These are phyloP conservation scores for Diospyros kaki DNA, from an alignment of 148 eudicot species.

Conservation along the genomic window DNA sequence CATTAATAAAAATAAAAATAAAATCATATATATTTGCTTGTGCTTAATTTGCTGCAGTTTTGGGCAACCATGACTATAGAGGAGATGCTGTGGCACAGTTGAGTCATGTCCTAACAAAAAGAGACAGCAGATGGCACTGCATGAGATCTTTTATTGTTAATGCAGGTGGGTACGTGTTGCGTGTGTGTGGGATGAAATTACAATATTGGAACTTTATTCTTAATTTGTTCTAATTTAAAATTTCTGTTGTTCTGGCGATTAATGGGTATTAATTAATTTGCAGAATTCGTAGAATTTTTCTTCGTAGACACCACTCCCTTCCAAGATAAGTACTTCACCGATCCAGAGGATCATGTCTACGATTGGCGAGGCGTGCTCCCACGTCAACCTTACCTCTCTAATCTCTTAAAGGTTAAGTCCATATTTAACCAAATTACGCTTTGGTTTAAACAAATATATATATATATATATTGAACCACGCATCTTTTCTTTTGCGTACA, in stretches of 20 bases:
- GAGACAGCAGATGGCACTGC: constrained; percentile 73
- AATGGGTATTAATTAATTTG: background rate
- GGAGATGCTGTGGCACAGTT: constrained; percentile 78
- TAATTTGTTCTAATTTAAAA: too few species aligned
- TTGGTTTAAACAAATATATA: too few species aligned
- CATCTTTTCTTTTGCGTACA: constrained; percentile 2
- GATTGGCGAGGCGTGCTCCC: constrained; percentile 66
- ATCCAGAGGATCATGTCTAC: constrained; percentile 35
- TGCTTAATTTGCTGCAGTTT: constrained; percentile 31
- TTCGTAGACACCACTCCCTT: constrained; percentile 74
- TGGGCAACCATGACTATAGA: constrained; percentile 84
- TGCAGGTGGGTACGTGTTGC: constrained; percentile 41
- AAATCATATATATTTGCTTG: background rate
- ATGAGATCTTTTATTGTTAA: constrained; percentile 59
- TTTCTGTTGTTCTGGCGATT: background rate
- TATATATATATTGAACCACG: background rate
- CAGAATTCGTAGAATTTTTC: constrained; percentile 60
- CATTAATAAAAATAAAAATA: background rate
- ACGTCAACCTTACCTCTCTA: constrained; percentile 28
- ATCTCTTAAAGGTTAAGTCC: constrained; percentile 34
- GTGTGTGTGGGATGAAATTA: too few species aligned
- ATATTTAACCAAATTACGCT: too few species aligned
- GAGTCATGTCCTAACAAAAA: constrained; percentile 42
- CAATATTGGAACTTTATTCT: background rate
- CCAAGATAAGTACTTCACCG: constrained; percentile 43